Evolutionary conservation across 192 early-diverging fungal species (phyloP).

Genomic region (Anaeromyces robustus): DNA sequence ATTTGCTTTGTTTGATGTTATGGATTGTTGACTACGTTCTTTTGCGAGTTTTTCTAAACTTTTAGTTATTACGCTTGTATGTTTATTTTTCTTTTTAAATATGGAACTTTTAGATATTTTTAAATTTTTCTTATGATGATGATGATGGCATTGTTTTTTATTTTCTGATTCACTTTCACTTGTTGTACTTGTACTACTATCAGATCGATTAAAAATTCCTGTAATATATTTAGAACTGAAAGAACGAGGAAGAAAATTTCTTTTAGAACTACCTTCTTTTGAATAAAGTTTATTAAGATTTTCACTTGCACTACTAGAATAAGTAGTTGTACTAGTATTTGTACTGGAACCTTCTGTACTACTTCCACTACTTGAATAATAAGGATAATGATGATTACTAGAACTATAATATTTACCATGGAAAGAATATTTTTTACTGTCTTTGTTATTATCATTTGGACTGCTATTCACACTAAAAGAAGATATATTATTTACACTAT

Average conservation of each 20-base stretch:
- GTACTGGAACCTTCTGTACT: not conserved
- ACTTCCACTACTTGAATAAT: not conserved
- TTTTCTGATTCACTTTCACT: not conserved
- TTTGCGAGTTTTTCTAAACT: not conserved
- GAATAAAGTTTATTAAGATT: too few species aligned
- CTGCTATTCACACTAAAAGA: not conserved
- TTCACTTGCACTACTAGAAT: not conserved
- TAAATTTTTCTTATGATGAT: not conserved
- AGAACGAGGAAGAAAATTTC: too few species aligned
- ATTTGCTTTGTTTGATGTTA: not conserved
- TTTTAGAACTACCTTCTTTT: too few species aligned
- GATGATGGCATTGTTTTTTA: not conserved
- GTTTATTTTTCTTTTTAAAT: not conserved
- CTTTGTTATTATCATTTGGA: not conserved
- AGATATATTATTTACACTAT: not conserved
- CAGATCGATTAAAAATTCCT: too few species aligned
- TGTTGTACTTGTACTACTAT: not conserved
- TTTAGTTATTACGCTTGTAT: not conserved
- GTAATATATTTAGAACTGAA: too few species aligned
- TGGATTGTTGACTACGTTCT: not conserved
- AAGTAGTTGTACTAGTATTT: not conserved
- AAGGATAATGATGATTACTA: not conserved
- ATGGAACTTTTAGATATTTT: not conserved
- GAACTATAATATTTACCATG: not conserved
- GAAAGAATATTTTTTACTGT: not conserved